These are phyloP conservation scores for Mycotypha africana DNA, from an alignment of 371 early-diverging fungal genomes.

Conservation along the genomic window DNA sequence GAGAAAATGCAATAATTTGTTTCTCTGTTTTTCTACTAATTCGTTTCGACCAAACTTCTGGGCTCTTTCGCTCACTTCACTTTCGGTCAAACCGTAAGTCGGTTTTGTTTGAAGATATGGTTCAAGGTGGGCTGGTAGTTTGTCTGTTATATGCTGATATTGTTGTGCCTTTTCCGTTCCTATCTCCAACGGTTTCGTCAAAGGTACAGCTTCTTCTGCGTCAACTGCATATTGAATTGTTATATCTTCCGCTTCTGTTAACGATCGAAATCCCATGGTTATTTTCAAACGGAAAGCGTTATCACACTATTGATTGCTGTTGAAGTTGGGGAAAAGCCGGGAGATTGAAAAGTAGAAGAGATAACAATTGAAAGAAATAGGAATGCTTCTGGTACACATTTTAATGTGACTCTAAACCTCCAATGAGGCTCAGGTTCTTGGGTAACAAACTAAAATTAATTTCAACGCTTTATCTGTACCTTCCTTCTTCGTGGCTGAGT, in stretches of 20 bases:
- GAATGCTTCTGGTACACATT: too few relatives aligned
- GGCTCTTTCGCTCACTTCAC: constrained; percentile 53
- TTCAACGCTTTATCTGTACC: too few relatives aligned
- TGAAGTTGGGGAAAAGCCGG: too few relatives aligned
- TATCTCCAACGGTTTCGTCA: constrained; percentile 2
- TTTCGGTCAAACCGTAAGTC: constrained; percentile 50
- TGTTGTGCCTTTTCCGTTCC: constrained; percentile 6
- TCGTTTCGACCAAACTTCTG: constrained; percentile 63
- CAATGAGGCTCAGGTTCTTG: too few relatives aligned
- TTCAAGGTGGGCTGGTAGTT: constrained; percentile 66
- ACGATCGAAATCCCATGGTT: constrained; percentile 16
- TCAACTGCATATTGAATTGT: constrained; percentile 9
- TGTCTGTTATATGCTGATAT: constrained; percentile 26
- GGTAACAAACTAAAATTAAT: too few relatives aligned
- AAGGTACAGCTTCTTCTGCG: constrained; percentile 20
- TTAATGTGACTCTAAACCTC: too few relatives aligned
- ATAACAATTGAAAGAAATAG: too few relatives aligned
- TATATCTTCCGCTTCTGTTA: constrained; percentile 12
- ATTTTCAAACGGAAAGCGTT: too few relatives aligned
- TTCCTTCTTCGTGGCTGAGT: too few relatives aligned
- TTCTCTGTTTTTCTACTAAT: constrained; percentile 74
- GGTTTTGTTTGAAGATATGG: constrained; percentile 65
- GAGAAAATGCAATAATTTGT: constrained; percentile 80
- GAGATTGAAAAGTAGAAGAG: too few relatives aligned
- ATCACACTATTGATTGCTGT: too few relatives aligned